Conservation (phyloP, 805 yeast species). For the Brettanomyces nanus region DNA sequence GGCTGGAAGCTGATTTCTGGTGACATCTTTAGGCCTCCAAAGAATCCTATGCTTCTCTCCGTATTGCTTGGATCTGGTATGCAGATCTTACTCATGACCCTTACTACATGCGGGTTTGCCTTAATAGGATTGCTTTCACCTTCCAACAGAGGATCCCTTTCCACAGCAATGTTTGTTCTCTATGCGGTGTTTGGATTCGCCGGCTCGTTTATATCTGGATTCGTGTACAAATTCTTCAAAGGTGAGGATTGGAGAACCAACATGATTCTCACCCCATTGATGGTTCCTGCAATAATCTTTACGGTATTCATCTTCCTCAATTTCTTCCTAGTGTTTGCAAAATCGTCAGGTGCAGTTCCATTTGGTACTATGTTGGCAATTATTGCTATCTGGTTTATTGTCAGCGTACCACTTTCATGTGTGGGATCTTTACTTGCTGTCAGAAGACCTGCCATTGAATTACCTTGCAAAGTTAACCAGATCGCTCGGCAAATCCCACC, state of each 20-base stretch:
- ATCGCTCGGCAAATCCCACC: slow-evolving; percentile 93
- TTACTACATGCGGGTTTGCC: slow-evolving; percentile 71
- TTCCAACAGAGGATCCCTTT: slow-evolving; percentile 86
- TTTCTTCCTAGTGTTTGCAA: slow-evolving; percentile 67
- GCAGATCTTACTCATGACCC: slow-evolving; percentile 72
- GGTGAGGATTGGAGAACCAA: slow-evolving; percentile 90
- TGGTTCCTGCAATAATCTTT: slow-evolving; percentile 80
- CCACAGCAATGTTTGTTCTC: slow-evolving; percentile 81
- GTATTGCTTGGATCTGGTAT: slow-evolving; percentile 82
- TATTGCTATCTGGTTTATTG: slow-evolving; percentile 72
- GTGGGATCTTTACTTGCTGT: slow-evolving; percentile 77
- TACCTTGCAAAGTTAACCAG: slow-evolving; percentile 87
- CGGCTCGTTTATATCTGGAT: slow-evolving; percentile 84
- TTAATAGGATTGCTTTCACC: slow-evolving; percentile 86
- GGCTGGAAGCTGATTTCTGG: slow-evolving; percentile 98
- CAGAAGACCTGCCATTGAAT: slow-evolving; percentile 34
- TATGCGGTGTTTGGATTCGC: slow-evolving; percentile 74
- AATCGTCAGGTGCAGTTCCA: slow-evolving; percentile 94
- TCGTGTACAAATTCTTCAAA: slow-evolving; percentile 78
- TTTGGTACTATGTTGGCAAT: slow-evolving; percentile 81
- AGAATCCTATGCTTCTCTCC: slow-evolving; percentile 60
- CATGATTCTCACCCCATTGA: slow-evolving; percentile 69
- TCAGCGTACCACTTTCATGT: slow-evolving; percentile 78
- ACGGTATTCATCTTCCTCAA: slow-evolving; percentile 60
- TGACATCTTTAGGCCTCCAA: slow-evolving; percentile 86